Evolutionary conservation across 2,329 filamentous ascomycete genomes (phyloP).

Genomic region (Aschersonia sp.): DNA sequence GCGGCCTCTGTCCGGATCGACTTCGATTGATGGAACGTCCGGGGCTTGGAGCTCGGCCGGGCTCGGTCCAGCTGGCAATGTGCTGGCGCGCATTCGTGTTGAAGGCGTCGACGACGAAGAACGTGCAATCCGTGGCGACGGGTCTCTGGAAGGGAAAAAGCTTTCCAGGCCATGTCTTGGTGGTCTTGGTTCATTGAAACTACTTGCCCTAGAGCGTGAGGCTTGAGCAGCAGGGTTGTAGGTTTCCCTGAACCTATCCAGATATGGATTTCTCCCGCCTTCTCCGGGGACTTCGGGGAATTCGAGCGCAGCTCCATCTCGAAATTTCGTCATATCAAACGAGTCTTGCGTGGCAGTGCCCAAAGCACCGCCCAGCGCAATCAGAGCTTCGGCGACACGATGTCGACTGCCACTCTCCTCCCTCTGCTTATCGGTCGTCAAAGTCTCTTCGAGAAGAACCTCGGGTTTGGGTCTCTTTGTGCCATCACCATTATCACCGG

Average conservation of each 20-base stretch:
- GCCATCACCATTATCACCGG: too few relatives aligned
- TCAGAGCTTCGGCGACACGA: constrained; percentile 27
- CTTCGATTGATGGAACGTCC: not conserved
- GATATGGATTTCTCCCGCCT: constrained; percentile 5
- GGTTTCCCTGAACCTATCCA: constrained; percentile 21
- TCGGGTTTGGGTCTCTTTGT: too few relatives aligned
- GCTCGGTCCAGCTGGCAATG: not conserved
- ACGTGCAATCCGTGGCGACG: constrained; percentile 1
- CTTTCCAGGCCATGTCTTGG: constrained; percentile 2
- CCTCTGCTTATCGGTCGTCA: not conserved
- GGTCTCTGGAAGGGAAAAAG: not conserved
- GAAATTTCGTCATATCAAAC: constrained; percentile 34
- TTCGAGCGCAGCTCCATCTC: constrained; percentile 26
- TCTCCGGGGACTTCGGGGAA: constrained; percentile 45
- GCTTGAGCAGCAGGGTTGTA: constrained; percentile 20
- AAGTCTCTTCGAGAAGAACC: too few relatives aligned
- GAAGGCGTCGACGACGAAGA: constrained; percentile 1
- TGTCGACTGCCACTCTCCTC: constrained; percentile 17
- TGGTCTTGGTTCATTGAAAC: constrained; percentile 13
- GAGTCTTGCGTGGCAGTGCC: constrained; percentile 30
- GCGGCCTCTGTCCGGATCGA: constrained; percentile 1
- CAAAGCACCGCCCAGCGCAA: constrained; percentile 26
- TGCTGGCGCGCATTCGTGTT: constrained; percentile 4
- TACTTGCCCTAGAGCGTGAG: constrained; percentile 19
- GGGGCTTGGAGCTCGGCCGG: not conserved